These are phyloP conservation scores for Barnettozyma wickerhamii DNA, from an alignment of 805 yeast genomes.

Conservation along the genomic window DNA sequence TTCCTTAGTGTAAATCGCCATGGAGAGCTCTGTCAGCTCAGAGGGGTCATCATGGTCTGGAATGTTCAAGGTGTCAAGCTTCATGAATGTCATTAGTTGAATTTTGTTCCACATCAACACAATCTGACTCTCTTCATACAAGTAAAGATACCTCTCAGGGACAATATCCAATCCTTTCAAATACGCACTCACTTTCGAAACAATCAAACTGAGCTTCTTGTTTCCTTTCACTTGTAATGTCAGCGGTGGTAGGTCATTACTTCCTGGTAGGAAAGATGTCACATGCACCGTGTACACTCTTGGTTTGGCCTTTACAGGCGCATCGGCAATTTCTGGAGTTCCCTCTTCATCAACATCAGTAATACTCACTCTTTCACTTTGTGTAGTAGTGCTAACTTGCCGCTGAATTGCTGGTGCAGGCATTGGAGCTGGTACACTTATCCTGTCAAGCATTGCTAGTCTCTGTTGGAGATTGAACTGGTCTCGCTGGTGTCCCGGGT, in stretches of 20 bases:
- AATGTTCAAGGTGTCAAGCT: constrained; percentile 18
- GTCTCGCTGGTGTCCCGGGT: not conserved
- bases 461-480: not conserved
- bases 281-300: constrained; percentile 13
- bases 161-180: constrained; percentile 4
- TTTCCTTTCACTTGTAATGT: constrained; percentile 15
- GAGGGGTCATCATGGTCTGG: constrained; percentile 2
- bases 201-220: constrained; percentile 15
- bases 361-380: not conserved
- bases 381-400: not conserved
- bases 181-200: constrained; percentile 12
- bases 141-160: not conserved
- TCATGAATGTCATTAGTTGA: constrained; percentile 22
- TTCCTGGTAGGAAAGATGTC: constrained; percentile 21
- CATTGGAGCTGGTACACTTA: too few species aligned
- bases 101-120: constrained; percentile 21
- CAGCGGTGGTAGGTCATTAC: constrained; percentile 3
- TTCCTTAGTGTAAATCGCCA: constrained; percentile 18
- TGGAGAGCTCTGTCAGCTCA: constrained; percentile 7
- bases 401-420: not conserved
- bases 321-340: too few species aligned
- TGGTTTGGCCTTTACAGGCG: not conserved
- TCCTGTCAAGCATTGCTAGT: constrained; percentile 1
- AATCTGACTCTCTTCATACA: constrained; percentile 15
- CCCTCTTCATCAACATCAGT: too few species aligned